Evolutionary conservation across 2,329 filamentous ascomycete genomes (phyloP).

Genomic region (Sporothrix euskadiensis): DNA sequence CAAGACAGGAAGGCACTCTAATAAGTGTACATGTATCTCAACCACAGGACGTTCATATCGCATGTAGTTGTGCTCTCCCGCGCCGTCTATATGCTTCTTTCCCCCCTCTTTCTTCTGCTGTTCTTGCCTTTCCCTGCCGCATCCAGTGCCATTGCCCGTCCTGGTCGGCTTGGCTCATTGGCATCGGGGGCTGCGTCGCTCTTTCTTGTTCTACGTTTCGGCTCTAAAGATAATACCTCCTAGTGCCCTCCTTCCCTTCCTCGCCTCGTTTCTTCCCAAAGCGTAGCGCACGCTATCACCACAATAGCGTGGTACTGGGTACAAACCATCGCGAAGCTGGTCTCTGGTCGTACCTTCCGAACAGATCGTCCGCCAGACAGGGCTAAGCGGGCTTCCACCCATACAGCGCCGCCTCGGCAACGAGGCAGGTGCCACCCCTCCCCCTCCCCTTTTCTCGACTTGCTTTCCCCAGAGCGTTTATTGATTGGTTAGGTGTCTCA

Average conservation of each 20-base stretch:
- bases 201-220: constrained; percentile 13
- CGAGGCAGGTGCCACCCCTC: neutral
- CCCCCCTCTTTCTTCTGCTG: no score
- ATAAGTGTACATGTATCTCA: neutral
- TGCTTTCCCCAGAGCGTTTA: neutral
- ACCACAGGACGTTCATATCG: neutral
- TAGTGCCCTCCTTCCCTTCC: neutral
- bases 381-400: constrained; percentile 12
- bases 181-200: neutral
- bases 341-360: neutral
- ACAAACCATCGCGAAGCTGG: neutral
- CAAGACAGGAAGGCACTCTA: neutral
- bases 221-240: constrained; percentile 2
- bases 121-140: neutral
- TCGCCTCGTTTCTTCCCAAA: neutral
- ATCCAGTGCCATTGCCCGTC: neutral
- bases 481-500: constrained; percentile 22
- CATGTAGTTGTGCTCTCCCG: neutral
- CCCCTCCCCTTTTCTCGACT: neutral
- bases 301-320: constrained; percentile 18
- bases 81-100: neutral
- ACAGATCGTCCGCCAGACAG: neutral
- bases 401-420: constrained; percentile 24
- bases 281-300: neutral
- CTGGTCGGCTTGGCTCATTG: neutral